phyloP scores from a whole-genome alignment of 2,329 filamentous ascomycete species.

The Diaporthe destruens region DNA sequence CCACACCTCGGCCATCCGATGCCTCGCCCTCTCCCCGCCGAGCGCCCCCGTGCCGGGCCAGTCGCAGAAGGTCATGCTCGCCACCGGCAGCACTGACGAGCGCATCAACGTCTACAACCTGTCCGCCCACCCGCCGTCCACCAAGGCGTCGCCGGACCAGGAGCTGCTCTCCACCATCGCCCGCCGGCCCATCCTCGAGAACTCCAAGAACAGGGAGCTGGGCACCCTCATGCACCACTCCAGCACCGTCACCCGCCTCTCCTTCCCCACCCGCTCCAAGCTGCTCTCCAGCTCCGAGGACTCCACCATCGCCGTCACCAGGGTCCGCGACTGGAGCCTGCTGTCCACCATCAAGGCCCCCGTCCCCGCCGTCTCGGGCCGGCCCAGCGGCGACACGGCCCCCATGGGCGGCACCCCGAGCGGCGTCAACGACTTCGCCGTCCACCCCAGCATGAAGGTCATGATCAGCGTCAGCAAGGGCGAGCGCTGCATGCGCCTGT shows the following conservation, averaged over 20 bases:
- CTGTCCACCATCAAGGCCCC: slow-evolving; percentile 91
- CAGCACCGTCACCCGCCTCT: slow-evolving; percentile 81
- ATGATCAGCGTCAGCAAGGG: slow-evolving; percentile 94
- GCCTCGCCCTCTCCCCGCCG: slow-evolving; percentile 85
- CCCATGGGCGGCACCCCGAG: slow-evolving; percentile 82
- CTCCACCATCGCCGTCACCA: slow-evolving; percentile 88
- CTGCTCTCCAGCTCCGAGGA: slow-evolving; percentile 91
- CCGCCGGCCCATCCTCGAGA: slow-evolving; percentile 82
- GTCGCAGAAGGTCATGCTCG: slow-evolving; percentile 86
- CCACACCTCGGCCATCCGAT: slow-evolving; percentile 89
- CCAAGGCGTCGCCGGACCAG: slow-evolving; percentile 59
- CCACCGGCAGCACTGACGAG: slow-evolving; percentile 93
- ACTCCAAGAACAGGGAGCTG: slow-evolving; percentile 87
- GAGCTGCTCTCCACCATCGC: slow-evolving; percentile 76
- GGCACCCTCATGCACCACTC: slow-evolving; percentile 90
- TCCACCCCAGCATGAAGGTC: slow-evolving; percentile 95
- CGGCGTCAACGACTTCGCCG: slow-evolving; percentile 95
- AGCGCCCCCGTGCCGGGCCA: slow-evolving; percentile 72
- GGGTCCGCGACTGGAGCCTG: slow-evolving; percentile 89
- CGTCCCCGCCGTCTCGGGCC: slow-evolving; percentile 80
- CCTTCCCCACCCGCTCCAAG: slow-evolving; percentile 88
- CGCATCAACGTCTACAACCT: slow-evolving; percentile 95
- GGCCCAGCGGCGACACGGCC: slow-evolving; percentile 91
- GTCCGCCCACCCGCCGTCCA: slow-evolving; percentile 74
- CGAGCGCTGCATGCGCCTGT: slow-evolving; percentile 91